Percentiles rank a stretch among this genome's conserved stretches.
These are phyloP conservation scores for sweet orange (Citrus sinensis) DNA, from an alignment of 345 rosid species.

Conservation along the genomic window DNA sequence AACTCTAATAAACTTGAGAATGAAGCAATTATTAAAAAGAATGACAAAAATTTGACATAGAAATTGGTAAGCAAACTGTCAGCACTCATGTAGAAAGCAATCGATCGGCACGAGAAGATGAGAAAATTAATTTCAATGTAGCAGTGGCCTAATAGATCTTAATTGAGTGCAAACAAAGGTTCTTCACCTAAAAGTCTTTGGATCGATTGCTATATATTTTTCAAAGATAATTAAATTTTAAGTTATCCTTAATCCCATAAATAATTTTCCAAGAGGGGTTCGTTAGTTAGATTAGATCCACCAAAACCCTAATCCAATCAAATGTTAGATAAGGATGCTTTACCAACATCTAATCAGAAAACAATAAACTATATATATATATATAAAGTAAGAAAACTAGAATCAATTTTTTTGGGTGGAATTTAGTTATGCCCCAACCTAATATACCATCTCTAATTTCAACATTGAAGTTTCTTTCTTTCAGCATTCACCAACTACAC, in stretches of 20 bases:
- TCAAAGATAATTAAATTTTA: no score
- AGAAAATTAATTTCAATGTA: no score
- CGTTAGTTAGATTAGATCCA: neutral
- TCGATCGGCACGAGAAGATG: neutral
- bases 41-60: no score
- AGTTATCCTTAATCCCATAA: no score
- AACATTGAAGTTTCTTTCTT: neutral
- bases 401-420: slow-evolving; percentile 5
- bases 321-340: slow-evolving; percentile 7
- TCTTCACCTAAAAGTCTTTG: neutral
- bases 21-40: no score
- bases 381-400: neutral
- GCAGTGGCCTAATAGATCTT: neutral
- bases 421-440: slow-evolving; percentile 8
- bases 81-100: neutral
- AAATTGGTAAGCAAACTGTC: neutral
- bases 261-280: no score
- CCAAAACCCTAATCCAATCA: slow-evolving; percentile 19
- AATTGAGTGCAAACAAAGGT: neutral
- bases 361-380: neutral
- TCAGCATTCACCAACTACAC: slow-evolving; percentile 3
- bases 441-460: neutral
- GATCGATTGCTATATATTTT: no score
- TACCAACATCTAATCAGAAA: neutral
- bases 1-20: no score